Evolutionary conservation across 2,329 filamentous ascomycete genomes (phyloP).

Genomic region (Monilinia polystroma): DNA sequence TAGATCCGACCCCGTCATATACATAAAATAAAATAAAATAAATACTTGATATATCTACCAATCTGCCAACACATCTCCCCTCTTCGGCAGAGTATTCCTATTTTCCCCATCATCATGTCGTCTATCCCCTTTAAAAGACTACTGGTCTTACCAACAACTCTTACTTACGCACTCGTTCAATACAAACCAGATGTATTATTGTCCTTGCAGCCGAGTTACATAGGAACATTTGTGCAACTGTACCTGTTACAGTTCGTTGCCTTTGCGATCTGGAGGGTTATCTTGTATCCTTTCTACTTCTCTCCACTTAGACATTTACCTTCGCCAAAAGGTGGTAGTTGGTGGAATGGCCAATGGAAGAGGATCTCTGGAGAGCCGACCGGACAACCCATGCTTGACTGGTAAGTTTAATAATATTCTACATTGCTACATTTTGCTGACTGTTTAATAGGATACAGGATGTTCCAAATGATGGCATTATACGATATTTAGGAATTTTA

Average conservation of each 20-base stretch:
- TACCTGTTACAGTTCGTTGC: constrained; percentile 42
- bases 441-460: constrained; percentile 50
- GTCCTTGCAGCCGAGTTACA: constrained; percentile 36
- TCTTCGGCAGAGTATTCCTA: background rate
- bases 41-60: constrained; percentile 4
- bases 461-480: constrained; percentile 66
- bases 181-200: constrained; percentile 33
- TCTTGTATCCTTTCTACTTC: constrained; percentile 58
- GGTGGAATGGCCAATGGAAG: constrained; percentile 48
- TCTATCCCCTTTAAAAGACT: constrained; percentile 34
- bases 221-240: constrained; percentile 44
- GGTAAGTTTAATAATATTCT: constrained; percentile 29
- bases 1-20: background rate
- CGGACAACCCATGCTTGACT: constrained; percentile 43
- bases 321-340: constrained; percentile 46
- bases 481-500: constrained; percentile 62
- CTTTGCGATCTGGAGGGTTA: constrained; percentile 44
- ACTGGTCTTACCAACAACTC: constrained; percentile 29
- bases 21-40: background rate
- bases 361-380: constrained; percentile 43
- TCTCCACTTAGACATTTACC: constrained; percentile 59
- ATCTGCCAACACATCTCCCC: background rate
- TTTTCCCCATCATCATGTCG: constrained; percentile 24
- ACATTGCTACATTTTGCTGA: background rate
- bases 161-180: constrained; percentile 32